phyloP scores from a whole-genome alignment of 768 basidiomycete genomes.

The Sistotremastrum suecicum region DNA sequence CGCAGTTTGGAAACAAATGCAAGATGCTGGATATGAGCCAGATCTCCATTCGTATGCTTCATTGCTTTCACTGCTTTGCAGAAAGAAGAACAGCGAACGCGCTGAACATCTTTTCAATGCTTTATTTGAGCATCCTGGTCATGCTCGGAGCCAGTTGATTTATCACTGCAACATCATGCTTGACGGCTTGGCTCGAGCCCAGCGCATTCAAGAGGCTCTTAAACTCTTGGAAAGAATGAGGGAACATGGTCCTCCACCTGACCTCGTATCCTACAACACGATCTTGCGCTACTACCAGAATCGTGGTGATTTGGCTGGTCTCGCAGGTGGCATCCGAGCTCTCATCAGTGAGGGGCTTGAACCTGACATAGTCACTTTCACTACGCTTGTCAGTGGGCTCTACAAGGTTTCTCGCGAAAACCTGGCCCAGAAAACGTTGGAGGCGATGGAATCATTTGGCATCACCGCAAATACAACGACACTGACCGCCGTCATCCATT shows the following conservation, averaged over 20 bases:
- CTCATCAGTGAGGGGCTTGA: constrained; percentile 39
- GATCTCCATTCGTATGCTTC: constrained; percentile 55
- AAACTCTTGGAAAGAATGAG: constrained; percentile 26
- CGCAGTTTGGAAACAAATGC: constrained; percentile 52
- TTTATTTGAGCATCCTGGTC: constrained; percentile 23
- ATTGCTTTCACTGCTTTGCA: constrained; percentile 48
- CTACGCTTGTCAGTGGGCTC: constrained; percentile 69
- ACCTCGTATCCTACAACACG: constrained; percentile 70
- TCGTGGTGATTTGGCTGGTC: constrained; percentile 43
- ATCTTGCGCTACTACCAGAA: constrained; percentile 56
- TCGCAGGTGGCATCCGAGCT: constrained; percentile 42
- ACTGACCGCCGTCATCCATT: constrained; percentile 66
- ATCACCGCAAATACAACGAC: constrained; percentile 62
- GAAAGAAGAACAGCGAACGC: constrained; percentile 32
- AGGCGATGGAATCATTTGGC: constrained; percentile 64
- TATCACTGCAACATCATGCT: constrained; percentile 56
- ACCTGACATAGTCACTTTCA: constrained; percentile 79
- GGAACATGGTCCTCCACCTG: constrained; percentile 41
- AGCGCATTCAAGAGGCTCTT: constrained; percentile 17
- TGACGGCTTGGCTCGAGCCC: constrained; percentile 31
- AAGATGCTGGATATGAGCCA: constrained; percentile 37
- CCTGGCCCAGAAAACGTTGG: constrained; percentile 47
- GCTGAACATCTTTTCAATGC: constrained; percentile 37
- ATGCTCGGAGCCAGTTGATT: constrained; percentile 14
- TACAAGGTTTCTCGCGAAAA: constrained; percentile 54